phyloP scores from a whole-genome alignment of 176 grass and related monocot genomes.

The Oryza glumipatula region DNA sequence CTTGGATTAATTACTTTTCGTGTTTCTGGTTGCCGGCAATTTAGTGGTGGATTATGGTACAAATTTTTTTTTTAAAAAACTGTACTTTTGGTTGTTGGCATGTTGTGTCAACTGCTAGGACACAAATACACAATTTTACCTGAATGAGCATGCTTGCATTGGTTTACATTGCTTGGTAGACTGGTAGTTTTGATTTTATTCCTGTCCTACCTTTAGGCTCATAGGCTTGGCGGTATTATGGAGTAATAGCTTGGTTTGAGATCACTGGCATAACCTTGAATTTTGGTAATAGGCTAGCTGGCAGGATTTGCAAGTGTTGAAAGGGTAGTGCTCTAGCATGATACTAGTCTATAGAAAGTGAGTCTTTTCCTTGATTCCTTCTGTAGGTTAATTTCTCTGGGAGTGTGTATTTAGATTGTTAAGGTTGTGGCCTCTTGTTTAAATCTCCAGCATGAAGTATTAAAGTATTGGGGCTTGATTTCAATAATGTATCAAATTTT shows the following conservation, averaged over 20 bases:
- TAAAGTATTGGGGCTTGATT: background rate
- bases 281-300: background rate
- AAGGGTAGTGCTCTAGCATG: background rate
- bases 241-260: background rate
- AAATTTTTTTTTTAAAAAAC: constrained; percentile 6
- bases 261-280: constrained; percentile 3
- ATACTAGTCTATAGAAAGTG: background rate
- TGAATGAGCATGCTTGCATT: background rate
- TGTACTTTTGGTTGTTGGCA: background rate
- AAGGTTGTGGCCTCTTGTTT: background rate
- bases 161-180: background rate
- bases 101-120: background rate
- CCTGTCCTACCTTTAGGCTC: background rate
- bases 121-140: constrained; percentile 20
- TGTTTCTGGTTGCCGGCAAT: too few relatives aligned
- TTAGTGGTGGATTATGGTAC: constrained; percentile 4
- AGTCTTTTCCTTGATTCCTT: background rate
- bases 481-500: background rate
- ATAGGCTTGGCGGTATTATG: background rate
- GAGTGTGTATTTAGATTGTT: background rate
- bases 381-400: background rate
- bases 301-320: background rate
- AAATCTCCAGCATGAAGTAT: background rate
- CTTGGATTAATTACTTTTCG: constrained; percentile 19
- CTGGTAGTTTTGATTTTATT: background rate